Base-by-base conservation (phyloP, 2,329 filamentous ascomycete species). In the Didymellaceae sp. region DNA sequence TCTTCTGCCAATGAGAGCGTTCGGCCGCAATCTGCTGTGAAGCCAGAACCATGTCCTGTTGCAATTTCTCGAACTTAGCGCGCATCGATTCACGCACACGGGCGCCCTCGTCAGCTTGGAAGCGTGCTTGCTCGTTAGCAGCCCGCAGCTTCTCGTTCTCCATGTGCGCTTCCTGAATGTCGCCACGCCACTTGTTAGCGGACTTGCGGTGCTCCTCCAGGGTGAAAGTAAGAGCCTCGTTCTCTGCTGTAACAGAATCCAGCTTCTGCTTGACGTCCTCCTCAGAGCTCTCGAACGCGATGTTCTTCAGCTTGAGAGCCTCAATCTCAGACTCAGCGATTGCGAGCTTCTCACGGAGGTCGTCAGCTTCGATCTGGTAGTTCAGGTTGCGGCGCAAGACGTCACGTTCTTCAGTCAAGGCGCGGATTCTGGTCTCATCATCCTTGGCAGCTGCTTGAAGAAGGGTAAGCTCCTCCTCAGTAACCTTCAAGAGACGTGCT, bases 31-130 rank as follows among this genome's bases (percentile, higher is more conserved):
- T 86, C 55, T 96, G 88, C 37, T 85, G 85, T 44, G 90, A 87
- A 39, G 91, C 89, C 47, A 80, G 80, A 24, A 86, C 83, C 87
- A 97, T 93, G 62, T 97, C 91, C 57, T 91, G 84, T 73, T 97
- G 92, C 30, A 99, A 79, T 52, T 86, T 86, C 62, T 93, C 85
- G 65, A 97, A 89, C 74, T 94, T 96, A 70, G 80, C 80, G 59
- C 91, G 87, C 83, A 95, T 92, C 54, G 82, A 86, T 69, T 96
- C 90, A 50, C 91, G 87, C 52, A 95, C 83, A 57, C 88, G 86
- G 66, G 92, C 86, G 65, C 91, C 93, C 75, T 96, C 92, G 65
- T 94, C 87, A 32, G 94, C 84, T 68, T 96, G 91, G 35, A 83
- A 83, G 55, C 86, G 85, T 46, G 96, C 80, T 17, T 86, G 87